Evolutionary conservation across 495 filamentous ascomycete genomes (phyloP).

Genomic region (Podospora didyma): DNA sequence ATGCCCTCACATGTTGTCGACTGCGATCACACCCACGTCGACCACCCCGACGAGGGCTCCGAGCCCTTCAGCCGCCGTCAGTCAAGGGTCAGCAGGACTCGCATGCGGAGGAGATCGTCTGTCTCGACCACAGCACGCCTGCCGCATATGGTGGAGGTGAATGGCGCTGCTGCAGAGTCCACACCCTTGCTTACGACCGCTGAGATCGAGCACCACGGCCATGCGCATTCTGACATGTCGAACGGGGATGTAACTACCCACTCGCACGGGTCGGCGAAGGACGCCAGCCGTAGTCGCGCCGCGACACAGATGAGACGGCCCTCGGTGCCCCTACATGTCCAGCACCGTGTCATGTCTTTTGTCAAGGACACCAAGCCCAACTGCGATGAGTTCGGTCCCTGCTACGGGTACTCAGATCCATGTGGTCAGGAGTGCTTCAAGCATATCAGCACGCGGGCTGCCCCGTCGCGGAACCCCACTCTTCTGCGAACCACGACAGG

Average conservation of each 20-base stretch:
- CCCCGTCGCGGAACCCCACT: slow-evolving; percentile 20
- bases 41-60: slow-evolving; percentile 33
- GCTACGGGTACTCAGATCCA: slow-evolving; percentile 79
- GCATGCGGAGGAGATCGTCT: slow-evolving; percentile 23
- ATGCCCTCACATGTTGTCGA: slow-evolving; percentile 93
- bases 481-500: slow-evolving; percentile 23
- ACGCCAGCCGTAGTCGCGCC: slow-evolving; percentile 3
- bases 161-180: slow-evolving; percentile 19
- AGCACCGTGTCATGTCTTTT: slow-evolving; percentile 56
- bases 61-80: slow-evolving; percentile 6
- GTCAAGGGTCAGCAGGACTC: slow-evolving; percentile 12
- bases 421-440: slow-evolving; percentile 81
- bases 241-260: slow-evolving; percentile 6
- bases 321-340: slow-evolving; percentile 37
- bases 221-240: slow-evolving; percentile 7
- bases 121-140: slow-evolving; percentile 17
- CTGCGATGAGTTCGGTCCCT: slow-evolving; percentile 73
- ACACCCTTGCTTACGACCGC: slow-evolving; percentile 24
- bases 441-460: slow-evolving; percentile 32
- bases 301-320: slow-evolving; percentile 32
- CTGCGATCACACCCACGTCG: slow-evolving; percentile 79
- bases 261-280: slow-evolving; percentile 1
- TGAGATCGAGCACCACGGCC: slow-evolving; percentile 2
- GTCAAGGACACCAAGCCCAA: slow-evolving; percentile 62
- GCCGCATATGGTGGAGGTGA: slow-evolving; percentile 19